Conservation (phyloP, 2,329 filamentous ascomycete species). For the Geosmithia putterillii region DNA sequence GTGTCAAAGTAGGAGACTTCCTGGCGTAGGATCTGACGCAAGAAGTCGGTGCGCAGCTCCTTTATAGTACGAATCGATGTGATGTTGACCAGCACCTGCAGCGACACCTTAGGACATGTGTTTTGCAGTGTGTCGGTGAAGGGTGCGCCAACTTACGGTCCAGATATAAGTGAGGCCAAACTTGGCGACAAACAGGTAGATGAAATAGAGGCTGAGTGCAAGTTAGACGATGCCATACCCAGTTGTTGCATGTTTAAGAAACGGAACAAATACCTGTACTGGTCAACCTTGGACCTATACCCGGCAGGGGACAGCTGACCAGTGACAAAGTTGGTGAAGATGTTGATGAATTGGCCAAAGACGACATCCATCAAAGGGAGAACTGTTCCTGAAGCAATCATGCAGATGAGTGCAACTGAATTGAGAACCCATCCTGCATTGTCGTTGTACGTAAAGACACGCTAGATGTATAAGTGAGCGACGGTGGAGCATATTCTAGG, state of each 20-base stretch:
- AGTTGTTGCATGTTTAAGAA: not conserved
- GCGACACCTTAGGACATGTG: not conserved
- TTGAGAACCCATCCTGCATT: constrained; percentile 22
- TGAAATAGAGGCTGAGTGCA: constrained; percentile 35
- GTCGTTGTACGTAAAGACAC: constrained; percentile 26
- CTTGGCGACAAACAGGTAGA: constrained; percentile 45
- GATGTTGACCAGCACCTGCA: constrained; percentile 21
- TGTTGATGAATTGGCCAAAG: constrained; percentile 40
- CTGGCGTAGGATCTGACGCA: constrained; percentile 28
- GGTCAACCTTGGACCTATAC: constrained; percentile 37
- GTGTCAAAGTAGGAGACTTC: constrained; percentile 44
- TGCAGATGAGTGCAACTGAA: constrained; percentile 18
- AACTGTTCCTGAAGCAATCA: constrained; percentile 22
- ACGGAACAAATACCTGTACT: constrained; percentile 23
- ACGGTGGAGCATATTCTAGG: not conserved
- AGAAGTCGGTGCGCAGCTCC: constrained; percentile 22
- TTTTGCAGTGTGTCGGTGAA: not conserved
- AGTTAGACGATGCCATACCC: not conserved
- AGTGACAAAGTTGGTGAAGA: constrained; percentile 43
- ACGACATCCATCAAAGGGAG: constrained; percentile 47
- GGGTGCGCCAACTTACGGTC: constrained; percentile 23
- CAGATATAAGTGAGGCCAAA: constrained; percentile 41
- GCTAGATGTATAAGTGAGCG: constrained; percentile 8
- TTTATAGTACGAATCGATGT: constrained; percentile 24
- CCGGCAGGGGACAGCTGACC: constrained; percentile 26